These are phyloP conservation scores for Luffa acutangula DNA, from an alignment of 306 rosid species.

Conservation along the genomic window DNA sequence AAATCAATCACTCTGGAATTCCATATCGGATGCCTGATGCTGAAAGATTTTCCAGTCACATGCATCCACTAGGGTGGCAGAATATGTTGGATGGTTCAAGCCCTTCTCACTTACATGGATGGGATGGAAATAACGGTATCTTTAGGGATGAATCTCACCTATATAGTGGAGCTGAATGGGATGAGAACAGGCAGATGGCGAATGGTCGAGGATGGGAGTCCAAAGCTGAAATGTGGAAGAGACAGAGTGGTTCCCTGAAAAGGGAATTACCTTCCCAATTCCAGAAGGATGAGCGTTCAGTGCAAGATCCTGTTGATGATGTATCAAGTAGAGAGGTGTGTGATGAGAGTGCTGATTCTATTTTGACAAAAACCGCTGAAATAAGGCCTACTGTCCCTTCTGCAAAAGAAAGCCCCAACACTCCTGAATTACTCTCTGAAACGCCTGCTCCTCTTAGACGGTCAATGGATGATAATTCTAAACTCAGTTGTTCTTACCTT, in stretches of 20 bases:
- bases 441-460: conserved; percentile 24
- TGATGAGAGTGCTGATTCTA: conserved; percentile 34
- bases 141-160: conserved; percentile 72
- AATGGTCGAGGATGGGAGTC: conserved; percentile 85
- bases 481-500: conserved; percentile 60
- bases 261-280: conserved; percentile 70
- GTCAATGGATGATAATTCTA: conserved; percentile 30
- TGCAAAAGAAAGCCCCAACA: conserved; percentile 32
- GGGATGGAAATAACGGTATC: conserved; percentile 82
- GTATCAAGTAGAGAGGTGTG: conserved; percentile 38
- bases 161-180: conserved; percentile 86
- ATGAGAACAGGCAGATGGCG: conserved; percentile 64
- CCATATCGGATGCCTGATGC: conserved; percentile 84
- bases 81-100: conserved; percentile 87
- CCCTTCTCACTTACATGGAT: conserved; percentile 80
- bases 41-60: conserved; percentile 78
- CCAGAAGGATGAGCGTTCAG: conserved; percentile 44
- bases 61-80: conserved; percentile 92
- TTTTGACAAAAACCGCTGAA: conserved; percentile 43
- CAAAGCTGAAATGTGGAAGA: conserved; percentile 75
- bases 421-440: conserved; percentile 32
- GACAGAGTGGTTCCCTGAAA: conserved; percentile 55
- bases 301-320: conserved; percentile 37
- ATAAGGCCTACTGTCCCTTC: conserved; percentile 37
- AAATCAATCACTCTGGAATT: conserved; percentile 68